Evolutionary conservation across 1,284 basidiomycete genomes (phyloP).

Genomic region (Ustilago bromivora): DNA sequence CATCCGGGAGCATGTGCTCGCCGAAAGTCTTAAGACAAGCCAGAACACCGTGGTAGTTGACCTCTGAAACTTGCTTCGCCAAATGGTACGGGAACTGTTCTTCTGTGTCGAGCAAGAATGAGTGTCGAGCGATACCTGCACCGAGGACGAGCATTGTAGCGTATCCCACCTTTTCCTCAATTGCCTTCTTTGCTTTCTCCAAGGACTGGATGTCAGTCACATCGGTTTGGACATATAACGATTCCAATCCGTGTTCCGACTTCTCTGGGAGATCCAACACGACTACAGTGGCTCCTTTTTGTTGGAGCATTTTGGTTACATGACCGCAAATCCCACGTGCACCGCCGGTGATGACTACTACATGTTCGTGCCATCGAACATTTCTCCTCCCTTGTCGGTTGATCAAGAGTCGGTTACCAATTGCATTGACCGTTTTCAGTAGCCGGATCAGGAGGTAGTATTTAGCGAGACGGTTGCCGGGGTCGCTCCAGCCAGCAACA

Average conservation of each 20-base stretch:
- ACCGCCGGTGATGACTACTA: conserved; percentile 57
- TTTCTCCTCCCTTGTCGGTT: conserved; percentile 30
- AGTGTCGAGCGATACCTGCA: conserved; percentile 52
- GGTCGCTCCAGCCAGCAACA: conserved; percentile 27
- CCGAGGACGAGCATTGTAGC: conserved; percentile 54
- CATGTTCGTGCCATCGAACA: conserved; percentile 52
- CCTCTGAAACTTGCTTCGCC: conserved; percentile 45
- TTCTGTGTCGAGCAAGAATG: conserved; percentile 54
- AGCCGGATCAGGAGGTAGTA: conserved; percentile 41
- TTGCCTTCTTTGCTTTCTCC: conserved; percentile 35
- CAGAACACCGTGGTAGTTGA: conserved; percentile 55
- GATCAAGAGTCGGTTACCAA: conserved; percentile 47
- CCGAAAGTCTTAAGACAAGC: conserved; percentile 57
- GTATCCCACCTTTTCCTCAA: conserved; percentile 52
- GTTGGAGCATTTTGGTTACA: conserved; percentile 36
- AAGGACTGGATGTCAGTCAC: conserved; percentile 56
- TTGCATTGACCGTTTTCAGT: conserved; percentile 48
- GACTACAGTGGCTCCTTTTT: conserved; percentile 52
- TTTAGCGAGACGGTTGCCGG: conserved; percentile 21
- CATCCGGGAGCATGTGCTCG: conserved; percentile 56
- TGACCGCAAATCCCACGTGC: conserved; percentile 57
- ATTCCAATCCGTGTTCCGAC: conserved; percentile 49
- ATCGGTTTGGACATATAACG: conserved; percentile 49
- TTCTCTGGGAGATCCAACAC: conserved; percentile 51
- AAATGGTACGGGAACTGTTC: conserved; percentile 42